A percentile compares a stretch with the other conserved stretches of the same genome.
Evolutionary conservation across 768 basidiomycete genomes (phyloP).

Genomic region (Suillus paluster): DNA sequence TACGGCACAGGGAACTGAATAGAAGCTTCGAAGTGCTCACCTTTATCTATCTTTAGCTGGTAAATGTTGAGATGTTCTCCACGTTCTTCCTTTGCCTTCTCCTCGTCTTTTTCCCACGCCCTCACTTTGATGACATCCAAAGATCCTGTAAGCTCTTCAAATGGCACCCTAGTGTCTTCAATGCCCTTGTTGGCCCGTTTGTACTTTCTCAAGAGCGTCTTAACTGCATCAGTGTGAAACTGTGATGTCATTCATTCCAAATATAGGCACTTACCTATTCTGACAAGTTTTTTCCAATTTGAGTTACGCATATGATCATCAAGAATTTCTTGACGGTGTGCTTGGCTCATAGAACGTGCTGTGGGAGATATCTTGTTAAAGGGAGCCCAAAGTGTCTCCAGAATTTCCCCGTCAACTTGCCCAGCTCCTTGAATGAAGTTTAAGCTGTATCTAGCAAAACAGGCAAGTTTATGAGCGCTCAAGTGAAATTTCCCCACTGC

Average conservation of each 20-base stretch:
- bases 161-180: conserved; percentile 5
- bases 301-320: conserved; percentile 38
- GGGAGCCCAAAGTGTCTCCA: too few relatives aligned
- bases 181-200: background rate
- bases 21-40: too few relatives aligned
- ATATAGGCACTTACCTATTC: conserved; percentile 20
- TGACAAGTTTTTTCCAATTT: conserved; percentile 37
- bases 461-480: conserved; percentile 20
- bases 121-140: background rate
- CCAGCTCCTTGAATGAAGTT: conserved; percentile 30
- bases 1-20: too few relatives aligned
- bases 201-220: background rate
- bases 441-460: conserved; percentile 37
- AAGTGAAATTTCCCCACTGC: conserved; percentile 26
- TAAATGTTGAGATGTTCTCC: conserved; percentile 6
- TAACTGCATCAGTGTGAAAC: background rate
- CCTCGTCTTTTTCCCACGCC: conserved; percentile 1
- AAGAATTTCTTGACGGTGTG: conserved; percentile 31
- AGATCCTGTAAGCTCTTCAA: background rate
- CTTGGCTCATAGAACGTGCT: conserved; percentile 24
- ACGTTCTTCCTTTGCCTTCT: background rate
- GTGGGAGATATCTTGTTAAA: conserved; percentile 32
- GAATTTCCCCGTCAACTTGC: conserved; percentile 32
- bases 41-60: conserved; percentile 6
- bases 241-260: background rate